Conservation (phyloP, 2,329 filamentous ascomycete species). For the Albifimbria verrucaria region DNA sequence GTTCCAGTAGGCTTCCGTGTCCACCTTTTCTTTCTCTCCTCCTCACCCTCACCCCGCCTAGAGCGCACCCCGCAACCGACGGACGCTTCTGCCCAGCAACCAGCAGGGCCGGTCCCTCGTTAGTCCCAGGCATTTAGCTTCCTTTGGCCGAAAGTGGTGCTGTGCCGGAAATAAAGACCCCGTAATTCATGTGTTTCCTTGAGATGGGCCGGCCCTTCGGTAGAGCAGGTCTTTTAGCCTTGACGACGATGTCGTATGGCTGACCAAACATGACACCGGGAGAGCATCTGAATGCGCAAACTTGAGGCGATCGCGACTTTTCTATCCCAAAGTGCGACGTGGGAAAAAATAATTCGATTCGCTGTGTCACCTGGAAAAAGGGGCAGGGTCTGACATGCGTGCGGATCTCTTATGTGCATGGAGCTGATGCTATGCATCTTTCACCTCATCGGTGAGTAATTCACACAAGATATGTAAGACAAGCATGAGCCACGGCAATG, state of each 20-base stretch:
- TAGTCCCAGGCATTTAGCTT: not conserved
- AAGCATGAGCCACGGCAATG: too few relatives aligned
- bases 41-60: not conserved
- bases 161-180: not conserved
- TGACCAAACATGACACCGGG: too few relatives aligned
- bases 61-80: not conserved
- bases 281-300: too few relatives aligned
- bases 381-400: not conserved
- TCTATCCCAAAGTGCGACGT: too few relatives aligned
- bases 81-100: not conserved
- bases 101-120: not conserved
- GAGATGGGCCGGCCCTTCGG: too few relatives aligned
- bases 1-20: not conserved
- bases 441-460: not conserved
- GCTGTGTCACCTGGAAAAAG: not conserved
- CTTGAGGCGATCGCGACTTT: too few relatives aligned
- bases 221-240: too few relatives aligned
- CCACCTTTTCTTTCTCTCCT: not conserved
- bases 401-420: not conserved
- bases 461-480: not conserved
- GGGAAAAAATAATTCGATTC: too few relatives aligned
- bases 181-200: too few relatives aligned
- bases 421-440: not conserved
- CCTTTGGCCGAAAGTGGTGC: not conserved
- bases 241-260: too few relatives aligned